Evolutionary conservation across 129 eudicot species (phyloP), one percentile per base, ranked within the genome.

Genomic region (Flaveria linearis): DNA sequence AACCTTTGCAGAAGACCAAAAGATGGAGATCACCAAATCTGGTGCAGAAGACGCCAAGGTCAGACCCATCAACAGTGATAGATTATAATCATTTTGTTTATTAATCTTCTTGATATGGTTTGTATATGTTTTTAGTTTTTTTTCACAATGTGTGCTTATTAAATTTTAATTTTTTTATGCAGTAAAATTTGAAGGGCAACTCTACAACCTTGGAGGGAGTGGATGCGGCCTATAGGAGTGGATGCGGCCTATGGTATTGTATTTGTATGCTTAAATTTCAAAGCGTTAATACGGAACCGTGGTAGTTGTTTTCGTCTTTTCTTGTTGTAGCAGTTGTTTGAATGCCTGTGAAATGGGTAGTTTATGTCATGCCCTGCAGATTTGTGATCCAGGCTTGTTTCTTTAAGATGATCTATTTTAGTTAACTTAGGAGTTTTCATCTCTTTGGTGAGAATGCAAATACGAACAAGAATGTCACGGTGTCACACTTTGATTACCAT

Each of bases 11-110:
- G 87, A 83, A 61, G 83, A 83, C 80, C 83, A 73, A 73, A 83
- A 77, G 83, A 78, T 83, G 87, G 87, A 83, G 78, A 83, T 74
- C 71, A 55, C 81, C 60, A 83, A 83, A 83, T 50, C 81, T 39
- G 84, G 83, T 69, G 83, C 66, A 64, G 84, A 77, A 6, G 87
- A 83, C 3, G 81, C 70, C 2, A 80, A 83, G 87, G 84, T 83
- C 20, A 69, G 81, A 61, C 51, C 18, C 47, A 28, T 17, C 6
- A 28, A 26, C 22, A 18, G 4, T n/a, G n/a, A 50, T 47, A 20
- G 14, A 56, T 56, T 18, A 12, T 36, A 5, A 36, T 36, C 41
- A 36, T 36, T 36, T 36, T 56, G 62, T 18, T 18, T 56, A 56
- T 55, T 25, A 17, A 55, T 18, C 28, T 56, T 55, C 13, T 55